Conservation (phyloP, 2,329 filamentous ascomycete genomes). For the Pseudogymnoascus sp. region DNA sequence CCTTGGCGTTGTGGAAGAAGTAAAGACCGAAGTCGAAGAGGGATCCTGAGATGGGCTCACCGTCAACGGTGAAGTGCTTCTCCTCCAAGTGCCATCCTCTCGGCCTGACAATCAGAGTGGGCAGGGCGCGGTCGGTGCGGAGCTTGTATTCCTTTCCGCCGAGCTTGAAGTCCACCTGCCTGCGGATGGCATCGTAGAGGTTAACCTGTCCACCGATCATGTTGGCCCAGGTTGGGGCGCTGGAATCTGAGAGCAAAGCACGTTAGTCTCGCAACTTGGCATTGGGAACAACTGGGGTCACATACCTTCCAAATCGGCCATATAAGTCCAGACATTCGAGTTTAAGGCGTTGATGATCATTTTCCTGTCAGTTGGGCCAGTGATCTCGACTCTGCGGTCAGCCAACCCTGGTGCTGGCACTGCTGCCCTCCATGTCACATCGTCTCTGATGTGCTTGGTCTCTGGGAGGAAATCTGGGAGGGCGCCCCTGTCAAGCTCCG, state of each 20-base stretch:
- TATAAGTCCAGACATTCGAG: constrained; percentile 95
- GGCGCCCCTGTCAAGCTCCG: constrained; percentile 83
- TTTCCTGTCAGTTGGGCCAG: constrained; percentile 93
- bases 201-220: constrained; percentile 99
- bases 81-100: constrained; percentile 98
- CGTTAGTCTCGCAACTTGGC: neutral
- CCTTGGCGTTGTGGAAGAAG: constrained; percentile 96
- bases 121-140: constrained; percentile 76
- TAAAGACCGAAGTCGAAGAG: constrained; percentile 98
- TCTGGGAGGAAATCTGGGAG: constrained; percentile 93
- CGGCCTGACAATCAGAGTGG: constrained; percentile 89
- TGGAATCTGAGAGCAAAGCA: constrained; percentile 61
- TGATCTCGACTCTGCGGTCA: constrained; percentile 94
- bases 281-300: constrained; percentile 13
- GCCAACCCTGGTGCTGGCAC: constrained; percentile 85
- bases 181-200: constrained; percentile 90
- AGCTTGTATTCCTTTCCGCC: constrained; percentile 96
- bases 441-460: constrained; percentile 91
- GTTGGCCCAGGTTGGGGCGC: constrained; percentile 95
- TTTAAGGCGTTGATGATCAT: constrained; percentile 99
- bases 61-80: constrained; percentile 95
- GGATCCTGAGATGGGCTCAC: constrained; percentile 84
- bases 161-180: constrained; percentile 93
- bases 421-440: constrained; percentile 88
- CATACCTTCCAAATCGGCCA: constrained; percentile 97